Percentiles rank a stretch among this genome's conserved stretches.
These are phyloP conservation scores for Trametes punicea DNA, from an alignment of 768 basidiomycete genomes.

Conservation along the genomic window DNA sequence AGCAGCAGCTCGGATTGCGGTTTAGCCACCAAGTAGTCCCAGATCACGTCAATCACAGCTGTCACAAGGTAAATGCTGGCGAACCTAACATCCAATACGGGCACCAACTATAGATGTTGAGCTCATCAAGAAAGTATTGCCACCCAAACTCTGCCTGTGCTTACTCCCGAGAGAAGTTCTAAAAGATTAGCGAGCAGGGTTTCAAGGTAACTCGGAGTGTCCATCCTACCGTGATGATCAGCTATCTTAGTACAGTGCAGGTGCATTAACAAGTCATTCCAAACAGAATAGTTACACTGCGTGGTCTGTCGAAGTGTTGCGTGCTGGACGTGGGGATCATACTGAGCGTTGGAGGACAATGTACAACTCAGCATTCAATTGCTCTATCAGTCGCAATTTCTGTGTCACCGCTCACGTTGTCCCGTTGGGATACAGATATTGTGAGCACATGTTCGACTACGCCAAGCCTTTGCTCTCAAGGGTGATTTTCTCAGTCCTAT, in stretches of 20 bases:
- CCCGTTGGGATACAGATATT: too few relatives aligned
- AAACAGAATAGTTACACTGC: background rate
- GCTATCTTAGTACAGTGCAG: background rate
- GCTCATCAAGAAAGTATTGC: constrained; percentile 41
- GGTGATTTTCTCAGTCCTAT: too few relatives aligned
- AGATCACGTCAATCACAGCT: constrained; percentile 30
- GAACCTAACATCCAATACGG: constrained; percentile 13
- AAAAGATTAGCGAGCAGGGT: constrained; percentile 20
- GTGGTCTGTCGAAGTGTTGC: background rate
- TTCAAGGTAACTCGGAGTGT: constrained; percentile 1
- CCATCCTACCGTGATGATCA: background rate
- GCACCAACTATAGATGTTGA: constrained; percentile 35
- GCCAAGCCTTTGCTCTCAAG: too few relatives aligned
- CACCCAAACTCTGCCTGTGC: constrained; percentile 35
- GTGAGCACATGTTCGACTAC: too few relatives aligned
- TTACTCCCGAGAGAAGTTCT: constrained; percentile 20
- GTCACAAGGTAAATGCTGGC: background rate
- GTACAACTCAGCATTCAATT: too few relatives aligned
- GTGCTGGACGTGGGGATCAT: too few relatives aligned
- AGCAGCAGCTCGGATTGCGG: constrained; percentile 31
- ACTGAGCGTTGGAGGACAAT: too few relatives aligned
- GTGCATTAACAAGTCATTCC: background rate
- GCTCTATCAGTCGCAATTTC: too few relatives aligned
- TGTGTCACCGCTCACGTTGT: too few relatives aligned
- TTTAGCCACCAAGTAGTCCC: constrained; percentile 29